phyloP scores from a whole-genome alignment of 176 grass and related monocot genomes.

The Avena insularis region DNA sequence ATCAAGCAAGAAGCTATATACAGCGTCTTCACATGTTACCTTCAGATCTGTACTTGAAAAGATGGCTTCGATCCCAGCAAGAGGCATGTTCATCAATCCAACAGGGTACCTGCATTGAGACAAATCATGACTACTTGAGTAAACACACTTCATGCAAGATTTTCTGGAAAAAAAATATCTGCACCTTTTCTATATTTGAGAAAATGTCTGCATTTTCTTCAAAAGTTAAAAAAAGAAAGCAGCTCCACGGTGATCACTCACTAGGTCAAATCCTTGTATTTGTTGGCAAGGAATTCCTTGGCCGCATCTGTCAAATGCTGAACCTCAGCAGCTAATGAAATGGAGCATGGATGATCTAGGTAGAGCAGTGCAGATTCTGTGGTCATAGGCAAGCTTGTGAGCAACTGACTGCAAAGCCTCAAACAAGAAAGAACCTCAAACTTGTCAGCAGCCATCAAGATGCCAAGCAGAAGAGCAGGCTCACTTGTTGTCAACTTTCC shows the following conservation, averaged over 20 bases:
- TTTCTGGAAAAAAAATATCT: not conserved
- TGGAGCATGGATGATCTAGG: slow-evolving; percentile 66
- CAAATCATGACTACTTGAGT: not conserved
- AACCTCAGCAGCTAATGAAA: slow-evolving; percentile 58
- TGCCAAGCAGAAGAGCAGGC: slow-evolving; percentile 62
- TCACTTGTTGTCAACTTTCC: slow-evolving; percentile 73
- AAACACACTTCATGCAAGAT: not conserved
- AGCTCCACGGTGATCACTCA: not conserved
- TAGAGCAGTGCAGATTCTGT: slow-evolving; percentile 87
- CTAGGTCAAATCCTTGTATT: slow-evolving; percentile 63
- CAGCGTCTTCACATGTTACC: slow-evolving; percentile 63
- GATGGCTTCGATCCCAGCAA: slow-evolving; percentile 63
- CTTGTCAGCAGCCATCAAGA: slow-evolving; percentile 65
- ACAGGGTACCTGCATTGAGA: slow-evolving; percentile 60
- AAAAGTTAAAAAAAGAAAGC: not conserved
- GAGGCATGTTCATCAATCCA: slow-evolving; percentile 66
- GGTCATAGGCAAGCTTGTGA: slow-evolving; percentile 79
- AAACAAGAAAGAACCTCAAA: not conserved
- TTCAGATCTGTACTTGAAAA: slow-evolving; percentile 72
- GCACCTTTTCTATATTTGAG: not conserved
- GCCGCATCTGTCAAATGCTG: slow-evolving; percentile 57
- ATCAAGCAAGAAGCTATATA: slow-evolving; percentile 69
- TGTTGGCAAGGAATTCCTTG: slow-evolving; percentile 60
- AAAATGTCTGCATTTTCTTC: not conserved
- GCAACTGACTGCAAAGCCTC: slow-evolving; percentile 74